These are phyloP conservation scores for Diaporthe eres DNA, from an alignment of 2,329 filamentous ascomycete species.

Conservation along the genomic window DNA sequence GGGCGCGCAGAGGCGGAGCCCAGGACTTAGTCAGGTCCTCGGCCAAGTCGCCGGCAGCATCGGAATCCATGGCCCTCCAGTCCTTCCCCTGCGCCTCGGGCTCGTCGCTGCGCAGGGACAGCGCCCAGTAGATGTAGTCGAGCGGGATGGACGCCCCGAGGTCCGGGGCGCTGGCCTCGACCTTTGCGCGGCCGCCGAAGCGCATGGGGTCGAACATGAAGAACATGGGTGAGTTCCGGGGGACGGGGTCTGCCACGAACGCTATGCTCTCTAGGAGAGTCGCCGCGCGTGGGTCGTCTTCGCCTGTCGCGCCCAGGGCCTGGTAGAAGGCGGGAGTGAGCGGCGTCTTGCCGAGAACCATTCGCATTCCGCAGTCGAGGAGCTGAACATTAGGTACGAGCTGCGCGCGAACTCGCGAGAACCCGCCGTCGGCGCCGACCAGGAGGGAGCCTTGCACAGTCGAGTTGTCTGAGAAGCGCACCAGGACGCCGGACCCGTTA, in stretches of 20 bases:
- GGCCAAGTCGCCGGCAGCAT: not conserved
- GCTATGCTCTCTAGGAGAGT: not conserved
- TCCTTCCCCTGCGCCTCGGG: not conserved
- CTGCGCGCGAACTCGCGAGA: not conserved
- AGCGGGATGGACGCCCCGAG: not conserved
- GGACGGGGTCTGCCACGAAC: not conserved
- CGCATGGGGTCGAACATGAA: constrained; percentile 17
- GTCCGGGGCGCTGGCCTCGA: not conserved
- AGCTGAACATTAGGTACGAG: not conserved
- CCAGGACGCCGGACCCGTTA: not conserved
- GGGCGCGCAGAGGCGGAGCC: not conserved
- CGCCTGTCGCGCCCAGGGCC: not conserved
- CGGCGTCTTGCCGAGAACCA: constrained; percentile 22
- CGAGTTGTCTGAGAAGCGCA: constrained; percentile 5
- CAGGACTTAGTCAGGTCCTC: constrained; percentile 17
- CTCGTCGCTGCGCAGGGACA: constrained; percentile 8
- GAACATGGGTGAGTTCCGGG: constrained; percentile 17
- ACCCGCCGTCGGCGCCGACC: constrained; percentile 3
- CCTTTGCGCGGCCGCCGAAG: not conserved
- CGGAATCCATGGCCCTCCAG: not conserved
- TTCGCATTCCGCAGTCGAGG: constrained; percentile 5
- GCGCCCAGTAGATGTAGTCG: constrained; percentile 8
- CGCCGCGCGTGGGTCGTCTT: constrained; percentile 5
- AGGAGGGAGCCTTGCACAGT: constrained; percentile 7
- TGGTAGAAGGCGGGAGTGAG: not conserved